Percentiles rank a stretch among this genome's conserved stretches.
Evolutionary conservation across 176 grass and related monocot species (phyloP).

Genomic region (Carex kokanica): DNA sequence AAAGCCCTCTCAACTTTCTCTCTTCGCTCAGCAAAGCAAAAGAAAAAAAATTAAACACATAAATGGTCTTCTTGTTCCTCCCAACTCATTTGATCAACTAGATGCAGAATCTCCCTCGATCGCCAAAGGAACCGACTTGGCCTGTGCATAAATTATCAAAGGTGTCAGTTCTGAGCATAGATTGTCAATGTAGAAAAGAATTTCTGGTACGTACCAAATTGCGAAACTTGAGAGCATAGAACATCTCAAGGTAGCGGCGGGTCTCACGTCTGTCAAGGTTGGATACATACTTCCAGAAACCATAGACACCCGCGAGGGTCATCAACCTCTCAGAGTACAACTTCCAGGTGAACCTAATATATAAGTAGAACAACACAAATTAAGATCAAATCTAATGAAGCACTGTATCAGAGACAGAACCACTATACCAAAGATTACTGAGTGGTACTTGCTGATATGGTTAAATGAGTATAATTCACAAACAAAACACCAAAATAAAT

Average conservation of each 20-base stretch:
- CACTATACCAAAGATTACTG: background rate
- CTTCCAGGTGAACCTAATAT: constrained; percentile 86
- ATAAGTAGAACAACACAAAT: background rate
- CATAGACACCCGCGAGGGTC: constrained; percentile 91
- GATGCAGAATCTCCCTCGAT: constrained; percentile 55
- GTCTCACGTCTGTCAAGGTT: constrained; percentile 96
- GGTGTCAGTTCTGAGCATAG: background rate
- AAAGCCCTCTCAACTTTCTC: constrained; percentile 30
- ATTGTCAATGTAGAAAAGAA: background rate
- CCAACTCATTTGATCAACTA: constrained; percentile 31
- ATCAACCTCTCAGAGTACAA: constrained; percentile 98
- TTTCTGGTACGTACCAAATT: constrained; percentile 44
- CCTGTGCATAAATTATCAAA: constrained; percentile 28
- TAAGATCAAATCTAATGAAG: background rate
- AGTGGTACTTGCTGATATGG: background rate
- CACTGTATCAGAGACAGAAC: background rate
- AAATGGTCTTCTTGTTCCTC: constrained; percentile 21
- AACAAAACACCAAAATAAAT: background rate
- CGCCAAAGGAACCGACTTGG: constrained; percentile 77
- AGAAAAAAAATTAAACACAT: constrained; percentile 25
- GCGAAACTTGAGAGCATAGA: constrained; percentile 98
- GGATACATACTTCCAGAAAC: constrained; percentile 99
- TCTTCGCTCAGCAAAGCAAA: constrained; percentile 23
- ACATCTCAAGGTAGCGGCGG: constrained; percentile 96
- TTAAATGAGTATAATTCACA: background rate